Evolutionary conservation across 2,329 filamentous ascomycete species (phyloP).

Genomic region (Davidsoniella virescens): DNA sequence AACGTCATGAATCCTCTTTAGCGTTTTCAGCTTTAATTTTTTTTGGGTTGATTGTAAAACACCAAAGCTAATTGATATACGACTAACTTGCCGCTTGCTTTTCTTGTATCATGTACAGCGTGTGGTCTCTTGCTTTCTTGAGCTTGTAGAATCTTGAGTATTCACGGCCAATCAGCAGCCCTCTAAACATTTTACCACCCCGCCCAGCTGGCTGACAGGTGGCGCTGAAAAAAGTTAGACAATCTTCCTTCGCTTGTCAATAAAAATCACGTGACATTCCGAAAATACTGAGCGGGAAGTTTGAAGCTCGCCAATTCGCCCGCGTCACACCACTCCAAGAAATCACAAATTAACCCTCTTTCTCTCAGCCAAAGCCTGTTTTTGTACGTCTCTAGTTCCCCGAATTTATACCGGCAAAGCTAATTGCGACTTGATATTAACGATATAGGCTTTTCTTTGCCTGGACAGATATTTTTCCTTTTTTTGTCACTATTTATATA

Average conservation of each 20-base stretch:
- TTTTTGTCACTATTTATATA: background rate
- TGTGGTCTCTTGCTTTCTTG: too few relatives aligned
- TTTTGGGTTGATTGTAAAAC: too few relatives aligned
- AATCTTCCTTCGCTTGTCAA: background rate
- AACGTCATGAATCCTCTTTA: too few relatives aligned
- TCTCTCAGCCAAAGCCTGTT: background rate
- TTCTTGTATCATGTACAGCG: background rate
- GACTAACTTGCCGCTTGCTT: background rate
- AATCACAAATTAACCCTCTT: background rate
- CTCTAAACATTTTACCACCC: background rate
- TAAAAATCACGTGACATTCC: constrained; percentile 7
- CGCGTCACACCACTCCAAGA: constrained; percentile 9
- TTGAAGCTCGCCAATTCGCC: constrained; percentile 2
- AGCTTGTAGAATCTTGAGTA: background rate
- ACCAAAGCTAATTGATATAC: too few relatives aligned
- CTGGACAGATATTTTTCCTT: background rate
- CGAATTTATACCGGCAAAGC: background rate
- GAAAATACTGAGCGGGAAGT: background rate
- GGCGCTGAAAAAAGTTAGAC: background rate
- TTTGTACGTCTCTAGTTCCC: background rate
- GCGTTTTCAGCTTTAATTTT: too few relatives aligned
- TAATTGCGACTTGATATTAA: background rate
- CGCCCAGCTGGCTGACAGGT: background rate
- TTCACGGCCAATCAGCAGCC: constrained; percentile 1
- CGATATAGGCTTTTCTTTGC: background rate